Percentiles rank a stretch among this genome's conserved stretches.
phyloP scores from a whole-genome alignment of 768 basidiomycete species.

The Auricularia auricula-judae region DNA sequence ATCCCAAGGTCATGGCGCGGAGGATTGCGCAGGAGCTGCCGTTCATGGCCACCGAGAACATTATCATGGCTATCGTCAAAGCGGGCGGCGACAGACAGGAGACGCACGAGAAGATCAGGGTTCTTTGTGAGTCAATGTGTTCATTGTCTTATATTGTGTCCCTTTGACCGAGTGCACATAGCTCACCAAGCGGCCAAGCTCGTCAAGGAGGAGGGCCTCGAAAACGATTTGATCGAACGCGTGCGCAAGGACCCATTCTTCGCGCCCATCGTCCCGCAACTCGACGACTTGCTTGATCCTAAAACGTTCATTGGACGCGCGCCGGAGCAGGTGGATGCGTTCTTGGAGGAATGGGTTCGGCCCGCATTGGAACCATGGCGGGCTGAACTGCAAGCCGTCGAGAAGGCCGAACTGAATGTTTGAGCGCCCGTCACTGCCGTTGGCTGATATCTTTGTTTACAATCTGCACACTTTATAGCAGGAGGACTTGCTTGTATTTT shows the following conservation, averaged over 20 bases:
- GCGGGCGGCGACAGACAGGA: slow-evolving; percentile 91
- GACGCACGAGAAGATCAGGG: slow-evolving; percentile 91
- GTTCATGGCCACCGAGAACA: slow-evolving; percentile 99
- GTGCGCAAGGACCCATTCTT: slow-evolving; percentile 79
- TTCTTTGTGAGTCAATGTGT: slow-evolving; percentile 20
- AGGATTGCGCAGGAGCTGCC: slow-evolving; percentile 91
- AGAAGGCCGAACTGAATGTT: no score
- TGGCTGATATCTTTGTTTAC: no score
- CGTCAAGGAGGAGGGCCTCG: slow-evolving; percentile 88
- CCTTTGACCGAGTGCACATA: neutral
- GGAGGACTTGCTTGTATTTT: no score
- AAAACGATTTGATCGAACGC: slow-evolving; percentile 92
- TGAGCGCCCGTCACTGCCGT: no score
- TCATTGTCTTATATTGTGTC: no score
- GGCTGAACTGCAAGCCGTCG: no score
- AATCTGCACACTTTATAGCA: no score
- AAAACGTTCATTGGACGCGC: slow-evolving; percentile 86
- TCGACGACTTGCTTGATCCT: slow-evolving; percentile 76
- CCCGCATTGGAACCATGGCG: slow-evolving; percentile 37
- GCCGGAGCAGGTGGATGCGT: slow-evolving; percentile 87
- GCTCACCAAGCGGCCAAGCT: slow-evolving; percentile 87
- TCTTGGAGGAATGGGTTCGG: slow-evolving; percentile 76
- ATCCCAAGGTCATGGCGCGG: slow-evolving; percentile 88
- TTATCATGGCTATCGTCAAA: slow-evolving; percentile 98
- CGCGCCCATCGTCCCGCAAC: slow-evolving; percentile 68